These are phyloP conservation scores for Zanthoxylum bungeanum DNA, from an alignment of 345 rosid genomes.

Conservation along the genomic window DNA sequence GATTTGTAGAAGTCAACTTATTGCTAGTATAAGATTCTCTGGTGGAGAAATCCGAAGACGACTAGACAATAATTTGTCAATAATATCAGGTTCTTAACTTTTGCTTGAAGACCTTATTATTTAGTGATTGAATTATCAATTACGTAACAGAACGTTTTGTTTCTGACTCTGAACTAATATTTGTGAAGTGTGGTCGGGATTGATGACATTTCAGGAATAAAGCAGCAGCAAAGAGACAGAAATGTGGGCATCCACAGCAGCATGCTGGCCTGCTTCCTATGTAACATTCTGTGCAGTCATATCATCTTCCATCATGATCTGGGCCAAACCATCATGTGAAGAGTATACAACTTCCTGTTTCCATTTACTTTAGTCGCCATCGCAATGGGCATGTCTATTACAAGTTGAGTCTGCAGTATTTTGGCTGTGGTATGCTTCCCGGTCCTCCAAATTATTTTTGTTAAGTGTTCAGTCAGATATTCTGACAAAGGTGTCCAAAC, in stretches of 20 bases:
- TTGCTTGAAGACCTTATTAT: neutral
- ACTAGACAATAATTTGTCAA: neutral
- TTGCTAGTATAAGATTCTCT: neutral
- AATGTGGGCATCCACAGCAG: conserved; percentile 32
- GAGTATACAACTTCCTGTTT: conserved; percentile 37
- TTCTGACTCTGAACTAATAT: neutral
- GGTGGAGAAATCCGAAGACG: neutral
- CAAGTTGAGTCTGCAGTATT: conserved; percentile 65
- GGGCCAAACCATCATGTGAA: conserved; percentile 41
- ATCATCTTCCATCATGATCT: too few relatives aligned
- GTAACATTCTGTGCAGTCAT: too few relatives aligned
- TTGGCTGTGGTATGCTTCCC: conserved; percentile 43
- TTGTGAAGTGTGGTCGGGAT: neutral
- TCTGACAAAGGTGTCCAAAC: too few relatives aligned
- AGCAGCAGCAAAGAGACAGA: conserved; percentile 80
- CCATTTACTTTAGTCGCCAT: conserved; percentile 44
- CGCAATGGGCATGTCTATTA: conserved; percentile 63
- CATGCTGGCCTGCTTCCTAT: too few relatives aligned
- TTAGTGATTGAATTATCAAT: neutral
- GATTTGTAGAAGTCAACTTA: neutral
- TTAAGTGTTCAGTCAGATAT: too few relatives aligned
- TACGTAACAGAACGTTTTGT: neutral
- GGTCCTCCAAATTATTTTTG: conserved; percentile 67
- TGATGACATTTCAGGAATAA: conserved; percentile 13
- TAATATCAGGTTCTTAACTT: neutral